Base-by-base conservation (phyloP, 805 yeast species). In the Yarrowia bubula region DNA sequence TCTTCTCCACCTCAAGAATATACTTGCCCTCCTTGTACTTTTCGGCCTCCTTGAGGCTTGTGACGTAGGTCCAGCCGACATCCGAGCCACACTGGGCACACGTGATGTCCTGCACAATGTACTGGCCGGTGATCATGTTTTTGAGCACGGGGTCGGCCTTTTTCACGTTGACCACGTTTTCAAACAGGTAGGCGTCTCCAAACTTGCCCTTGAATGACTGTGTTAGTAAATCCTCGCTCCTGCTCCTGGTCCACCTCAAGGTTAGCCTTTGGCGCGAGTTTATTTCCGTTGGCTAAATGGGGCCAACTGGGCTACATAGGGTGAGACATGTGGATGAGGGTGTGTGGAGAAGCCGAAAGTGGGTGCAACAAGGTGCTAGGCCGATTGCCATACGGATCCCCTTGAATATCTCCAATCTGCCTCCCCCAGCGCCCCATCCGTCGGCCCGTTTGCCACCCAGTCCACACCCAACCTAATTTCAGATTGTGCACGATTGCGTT, bases 61-160 rank as follows among this genome's bases (percentile, higher is more conserved):
- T 77, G 43, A 85, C 71, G 69, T 87, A 87, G 67, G 80, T 82
- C 91, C 91, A 87, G 3, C 90, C 91, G 15, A 87, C 75, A 62
- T 81, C 74, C 5, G 74, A 72, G 58, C 76, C 75, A 71, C 91
- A 87, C 67, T 81, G 82, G 50, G 79, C 81, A 70, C 91, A 87
- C 41, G 70, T 70, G 35, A 86, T 79, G 69, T 85, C 87, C 66
- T 85, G 80, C 2, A 87, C 88, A 0, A 77, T 70, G 69, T 85
- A 87, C 28, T 71, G 71, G 0, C 90, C 91, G 0, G 90, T 86
- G 33, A 81, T 76, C 90, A 87, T 86, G 42, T 76, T 71, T 39
- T 83, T 75, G 14, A 74, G 75, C 66, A 77, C 82, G 1, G 73
- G 68, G 10, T 71, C 70, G 0, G 79, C 78, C 42, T 74, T 76